phyloP scores from a whole-genome alignment of 1,139 yeast species.

The Geotrichum australiense region DNA sequence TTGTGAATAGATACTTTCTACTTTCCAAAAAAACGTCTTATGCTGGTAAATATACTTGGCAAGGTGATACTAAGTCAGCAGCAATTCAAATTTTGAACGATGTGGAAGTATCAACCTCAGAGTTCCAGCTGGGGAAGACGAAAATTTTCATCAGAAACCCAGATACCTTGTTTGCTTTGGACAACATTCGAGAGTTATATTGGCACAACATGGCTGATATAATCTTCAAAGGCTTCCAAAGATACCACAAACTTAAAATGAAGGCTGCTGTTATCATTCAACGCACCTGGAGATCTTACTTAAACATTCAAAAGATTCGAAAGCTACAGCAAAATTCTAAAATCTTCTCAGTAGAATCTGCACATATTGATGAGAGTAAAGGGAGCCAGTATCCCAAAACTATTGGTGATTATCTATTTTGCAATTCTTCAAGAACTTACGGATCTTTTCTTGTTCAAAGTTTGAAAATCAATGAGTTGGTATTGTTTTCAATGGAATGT shows the following conservation, averaged over 20 bases:
- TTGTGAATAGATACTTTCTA: constrained; percentile 91
- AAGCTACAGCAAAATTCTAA: constrained; percentile 63
- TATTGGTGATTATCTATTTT: constrained; percentile 87
- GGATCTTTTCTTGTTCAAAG: constrained; percentile 59
- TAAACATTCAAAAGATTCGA: constrained; percentile 61
- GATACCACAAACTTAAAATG: constrained; percentile 47
- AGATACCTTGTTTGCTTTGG: constrained; percentile 90
- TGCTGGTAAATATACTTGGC: constrained; percentile 97
- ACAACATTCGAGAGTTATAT: constrained; percentile 92
- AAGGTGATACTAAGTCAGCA: constrained; percentile 79
- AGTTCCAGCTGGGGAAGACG: constrained; percentile 86
- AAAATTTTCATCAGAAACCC: constrained; percentile 96
- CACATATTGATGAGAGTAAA: neutral
- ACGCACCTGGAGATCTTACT: constrained; percentile 64
- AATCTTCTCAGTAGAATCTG: neutral
- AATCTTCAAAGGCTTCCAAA: constrained; percentile 55
- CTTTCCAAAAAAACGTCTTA: constrained; percentile 86
- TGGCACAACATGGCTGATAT: constrained; percentile 89
- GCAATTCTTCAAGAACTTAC: constrained; percentile 64
- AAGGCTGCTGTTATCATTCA: constrained; percentile 86
- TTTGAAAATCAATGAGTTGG: constrained; percentile 62
- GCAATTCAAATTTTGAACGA: constrained; percentile 70
- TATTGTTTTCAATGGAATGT: constrained; percentile 72
- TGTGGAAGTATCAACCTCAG: constrained; percentile 70
- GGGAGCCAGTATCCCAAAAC: constrained; percentile 45